Evolutionary conservation across 768 basidiomycete species (phyloP).

Genomic region (Podaxis sp.): DNA sequence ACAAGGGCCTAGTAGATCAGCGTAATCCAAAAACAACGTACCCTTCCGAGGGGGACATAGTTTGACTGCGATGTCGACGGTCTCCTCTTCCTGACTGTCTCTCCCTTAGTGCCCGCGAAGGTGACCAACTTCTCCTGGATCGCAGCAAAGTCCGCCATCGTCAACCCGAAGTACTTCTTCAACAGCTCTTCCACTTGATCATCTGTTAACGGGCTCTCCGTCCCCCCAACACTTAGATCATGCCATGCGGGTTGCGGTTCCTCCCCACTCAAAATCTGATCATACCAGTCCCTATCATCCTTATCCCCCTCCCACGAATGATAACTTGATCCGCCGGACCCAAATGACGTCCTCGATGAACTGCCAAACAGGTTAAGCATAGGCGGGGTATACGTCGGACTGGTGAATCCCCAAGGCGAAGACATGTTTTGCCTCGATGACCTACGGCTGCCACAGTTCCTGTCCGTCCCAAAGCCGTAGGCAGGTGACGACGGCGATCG

Average conservation of each 20-base stretch:
- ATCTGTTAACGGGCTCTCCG: conserved; percentile 48
- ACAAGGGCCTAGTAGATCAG: conserved; percentile 13
- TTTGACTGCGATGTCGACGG: conserved; percentile 84
- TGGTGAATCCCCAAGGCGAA: conserved; percentile 44
- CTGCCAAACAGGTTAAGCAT: conserved; percentile 69
- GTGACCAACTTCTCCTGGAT: conserved; percentile 77
- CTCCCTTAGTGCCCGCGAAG: conserved; percentile 51
- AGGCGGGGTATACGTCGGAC: conserved; percentile 43
- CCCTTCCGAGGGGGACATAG: conserved; percentile 56
- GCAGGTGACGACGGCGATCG: conserved; percentile 53
- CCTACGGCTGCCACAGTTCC: conserved; percentile 37
- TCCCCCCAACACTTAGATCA: conserved; percentile 46
- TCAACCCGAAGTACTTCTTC: conserved; percentile 60
- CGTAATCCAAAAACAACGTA: conserved; percentile 19
- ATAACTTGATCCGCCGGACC: conserved; percentile 80
- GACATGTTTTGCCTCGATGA: conserved; percentile 52
- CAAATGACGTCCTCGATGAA: conserved; percentile 76
- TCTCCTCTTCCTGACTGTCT: conserved; percentile 62
- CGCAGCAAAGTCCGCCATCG: conserved; percentile 60
- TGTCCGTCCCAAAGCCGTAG: conserved; percentile 36
- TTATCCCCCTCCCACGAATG: conserved; percentile 73
- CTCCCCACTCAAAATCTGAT: conserved; percentile 47
- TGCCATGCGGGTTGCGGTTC: conserved; percentile 61
- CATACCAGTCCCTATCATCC: conserved; percentile 36
- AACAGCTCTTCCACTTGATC: conserved; percentile 66